Evolutionary conservation across 148 eudicot genomes (phyloP).

Genomic region (Suaeda aralocaspica): DNA sequence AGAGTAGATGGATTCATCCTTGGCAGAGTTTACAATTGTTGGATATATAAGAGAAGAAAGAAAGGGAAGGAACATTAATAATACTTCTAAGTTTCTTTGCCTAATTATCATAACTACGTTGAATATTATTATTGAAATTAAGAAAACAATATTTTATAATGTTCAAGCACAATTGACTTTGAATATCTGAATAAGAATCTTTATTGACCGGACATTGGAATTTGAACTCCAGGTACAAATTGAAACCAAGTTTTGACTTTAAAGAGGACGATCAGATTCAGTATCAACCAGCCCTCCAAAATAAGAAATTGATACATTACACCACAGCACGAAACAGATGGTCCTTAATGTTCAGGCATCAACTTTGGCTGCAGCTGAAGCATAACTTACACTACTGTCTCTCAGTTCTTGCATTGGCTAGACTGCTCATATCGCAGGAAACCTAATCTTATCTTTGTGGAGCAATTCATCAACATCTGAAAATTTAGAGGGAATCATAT

Average conservation of each 20-base stretch:
- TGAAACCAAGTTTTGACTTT: conserved; percentile 13
- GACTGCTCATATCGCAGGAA: conserved; percentile 93
- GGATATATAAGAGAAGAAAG: no score
- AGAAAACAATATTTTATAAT: no score
- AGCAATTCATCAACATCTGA: conserved; percentile 78
- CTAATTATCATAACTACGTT: no score
- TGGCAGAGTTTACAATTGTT: no score
- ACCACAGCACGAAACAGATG: not conserved
- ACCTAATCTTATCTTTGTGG: conserved; percentile 66
- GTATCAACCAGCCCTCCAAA: conserved; percentile 8
- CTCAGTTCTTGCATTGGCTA: conserved; percentile 86
- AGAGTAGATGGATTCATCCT: no score
- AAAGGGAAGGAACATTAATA: no score
- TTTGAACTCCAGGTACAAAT: conserved; percentile 3
- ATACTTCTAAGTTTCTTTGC: no score
- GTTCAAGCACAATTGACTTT: no score
- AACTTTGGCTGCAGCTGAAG: conserved; percentile 77
- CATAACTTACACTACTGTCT: conserved; percentile 98
- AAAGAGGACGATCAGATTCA: not conserved
- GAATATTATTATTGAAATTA: no score
- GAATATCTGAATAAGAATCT: conserved; percentile 6
- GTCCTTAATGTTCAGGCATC: conserved; percentile 20
- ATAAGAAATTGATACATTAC: not conserved
- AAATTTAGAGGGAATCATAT: not conserved
- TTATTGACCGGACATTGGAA: conserved; percentile 11